These are phyloP conservation scores for Lagerstroemia speciosa DNA, from an alignment of 345 rosid species.

Conservation along the genomic window DNA sequence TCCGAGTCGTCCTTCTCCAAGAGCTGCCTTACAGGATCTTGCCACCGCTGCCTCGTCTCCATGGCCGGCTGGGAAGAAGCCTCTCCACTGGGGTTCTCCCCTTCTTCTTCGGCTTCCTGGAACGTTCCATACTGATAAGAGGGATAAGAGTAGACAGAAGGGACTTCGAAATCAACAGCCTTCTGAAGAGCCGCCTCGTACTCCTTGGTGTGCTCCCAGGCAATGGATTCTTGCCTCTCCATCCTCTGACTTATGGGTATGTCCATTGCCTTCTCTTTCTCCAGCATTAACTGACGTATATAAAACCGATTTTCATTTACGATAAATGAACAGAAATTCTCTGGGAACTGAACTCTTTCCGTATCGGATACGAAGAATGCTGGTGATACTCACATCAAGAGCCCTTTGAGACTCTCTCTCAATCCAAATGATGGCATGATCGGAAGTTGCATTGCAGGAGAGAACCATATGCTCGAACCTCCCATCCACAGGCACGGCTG, in stretches of 20 bases:
- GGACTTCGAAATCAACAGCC: slow-evolving; percentile 63
- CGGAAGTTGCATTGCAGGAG: slow-evolving; percentile 80
- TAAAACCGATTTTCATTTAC: too few species aligned
- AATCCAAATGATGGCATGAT: slow-evolving; percentile 82
- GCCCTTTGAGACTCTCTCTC: slow-evolving; percentile 85
- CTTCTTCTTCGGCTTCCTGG: slow-evolving; percentile 37
- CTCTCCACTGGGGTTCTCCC: slow-evolving; percentile 39
- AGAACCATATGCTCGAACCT: slow-evolving; percentile 88
- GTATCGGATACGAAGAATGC: background rate
- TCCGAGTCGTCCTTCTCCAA: slow-evolving; percentile 41
- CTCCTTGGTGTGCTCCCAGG: slow-evolving; percentile 69
- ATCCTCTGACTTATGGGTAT: slow-evolving; percentile 75
- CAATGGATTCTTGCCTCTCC: slow-evolving; percentile 58
- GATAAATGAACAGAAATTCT: too few species aligned
- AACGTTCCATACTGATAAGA: slow-evolving; percentile 68
- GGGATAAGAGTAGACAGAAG: slow-evolving; percentile 42
- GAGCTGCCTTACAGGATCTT: slow-evolving; percentile 37
- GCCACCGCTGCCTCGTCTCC: slow-evolving; percentile 44
- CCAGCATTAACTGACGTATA: slow-evolving; percentile 79
- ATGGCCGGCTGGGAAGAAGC: slow-evolving; percentile 25
- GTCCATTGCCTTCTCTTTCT: slow-evolving; percentile 56
- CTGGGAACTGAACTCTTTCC: background rate
- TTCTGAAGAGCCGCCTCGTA: slow-evolving; percentile 73
- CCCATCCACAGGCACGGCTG: slow-evolving; percentile 97
- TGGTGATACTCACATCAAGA: slow-evolving; percentile 46